Evolutionary conservation across 2,329 filamentous ascomycete species (phyloP).

Genomic region (Lachnellula suecica): DNA sequence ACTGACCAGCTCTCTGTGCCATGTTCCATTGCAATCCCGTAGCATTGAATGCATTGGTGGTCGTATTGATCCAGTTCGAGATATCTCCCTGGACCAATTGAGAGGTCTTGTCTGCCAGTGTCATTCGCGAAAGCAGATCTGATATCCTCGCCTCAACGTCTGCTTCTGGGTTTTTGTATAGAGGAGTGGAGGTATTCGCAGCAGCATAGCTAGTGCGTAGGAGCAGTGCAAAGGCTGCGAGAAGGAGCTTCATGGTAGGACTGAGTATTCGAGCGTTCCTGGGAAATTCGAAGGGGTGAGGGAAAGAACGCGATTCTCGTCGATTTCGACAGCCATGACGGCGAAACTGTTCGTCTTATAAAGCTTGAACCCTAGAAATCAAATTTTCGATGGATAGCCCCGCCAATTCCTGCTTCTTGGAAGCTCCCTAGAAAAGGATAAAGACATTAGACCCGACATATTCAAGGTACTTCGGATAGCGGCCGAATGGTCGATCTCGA

Average conservation of each 20-base stretch:
- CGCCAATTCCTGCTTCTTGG: not conserved
- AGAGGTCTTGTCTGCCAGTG: constrained; percentile 69
- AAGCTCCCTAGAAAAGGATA: not conserved
- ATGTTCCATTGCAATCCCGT: constrained; percentile 68
- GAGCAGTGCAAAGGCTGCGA: constrained; percentile 1
- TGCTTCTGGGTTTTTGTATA: constrained; percentile 64
- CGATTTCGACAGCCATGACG: not conserved
- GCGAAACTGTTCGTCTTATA: not conserved
- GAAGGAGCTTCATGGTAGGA: not conserved
- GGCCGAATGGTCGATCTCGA: not conserved
- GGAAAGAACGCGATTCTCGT: not conserved
- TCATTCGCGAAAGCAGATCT: constrained; percentile 72
- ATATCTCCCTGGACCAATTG: constrained; percentile 71
- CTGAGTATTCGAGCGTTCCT: not conserved
- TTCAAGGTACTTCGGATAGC: not conserved
- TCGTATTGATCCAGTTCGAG: constrained; percentile 71
- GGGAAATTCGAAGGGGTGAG: not conserved
- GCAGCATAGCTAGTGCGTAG: not conserved
- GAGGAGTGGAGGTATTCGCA: constrained; percentile 28
- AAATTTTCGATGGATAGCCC: not conserved
- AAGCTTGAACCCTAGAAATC: not conserved
- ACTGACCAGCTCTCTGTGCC: constrained; percentile 48
- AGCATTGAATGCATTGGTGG: constrained; percentile 64
- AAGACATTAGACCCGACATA: not conserved
- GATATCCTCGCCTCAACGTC: constrained; percentile 62